Base-by-base conservation (phyloP, 495 filamentous ascomycete genomes). In the Trichoderma parareesei region DNA sequence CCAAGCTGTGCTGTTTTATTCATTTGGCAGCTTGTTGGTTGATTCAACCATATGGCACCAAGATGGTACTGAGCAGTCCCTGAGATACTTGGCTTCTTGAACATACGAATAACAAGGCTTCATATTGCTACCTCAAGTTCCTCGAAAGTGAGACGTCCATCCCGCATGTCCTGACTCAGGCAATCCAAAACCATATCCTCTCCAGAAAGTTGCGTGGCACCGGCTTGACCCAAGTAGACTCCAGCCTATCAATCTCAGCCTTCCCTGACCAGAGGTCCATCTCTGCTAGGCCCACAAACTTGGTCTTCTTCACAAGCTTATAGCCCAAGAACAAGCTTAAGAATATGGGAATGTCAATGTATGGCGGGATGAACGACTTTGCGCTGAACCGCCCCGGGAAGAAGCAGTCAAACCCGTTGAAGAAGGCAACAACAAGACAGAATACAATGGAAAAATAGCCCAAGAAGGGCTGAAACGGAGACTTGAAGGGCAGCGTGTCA, bases 271-370 rank as follows among this genome's bases (percentile, higher is more conserved):
- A 48, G 38, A 89, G 80, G 68, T 89, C 88, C 63, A 84, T 82
- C 38, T 87, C 78, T 10, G 68, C 75, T 5, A 82, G 71, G 5
- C 75, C 71, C 57, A 87, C 79, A 40, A 81, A 67, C 66, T 72
- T 78, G 0, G 77, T 80, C 40, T 69, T 69, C 71, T 80, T 83
- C 33, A 80, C 65, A 9, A 84, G 43, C 69, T 87, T 86, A 68
- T 81, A 86, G 38, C 79, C 79, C 2, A 82, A 55, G 67, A 84
- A 89, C 27, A 90, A 74, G 33, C 74, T 42, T 13, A 77, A 70
- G 68, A 87, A 88, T 65, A 87, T 76, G 3, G 79, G 80, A 7
- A 90, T 75, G 13, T 85, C 83, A 65, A 86, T 78, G 62, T 90
- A 89, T 38, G 84, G 79, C 11, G 82, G 79, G 33, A 88, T 69